phyloP scores from a whole-genome alignment of 2,329 filamentous ascomycete genomes.

The Penicillium sclerotiorum region DNA sequence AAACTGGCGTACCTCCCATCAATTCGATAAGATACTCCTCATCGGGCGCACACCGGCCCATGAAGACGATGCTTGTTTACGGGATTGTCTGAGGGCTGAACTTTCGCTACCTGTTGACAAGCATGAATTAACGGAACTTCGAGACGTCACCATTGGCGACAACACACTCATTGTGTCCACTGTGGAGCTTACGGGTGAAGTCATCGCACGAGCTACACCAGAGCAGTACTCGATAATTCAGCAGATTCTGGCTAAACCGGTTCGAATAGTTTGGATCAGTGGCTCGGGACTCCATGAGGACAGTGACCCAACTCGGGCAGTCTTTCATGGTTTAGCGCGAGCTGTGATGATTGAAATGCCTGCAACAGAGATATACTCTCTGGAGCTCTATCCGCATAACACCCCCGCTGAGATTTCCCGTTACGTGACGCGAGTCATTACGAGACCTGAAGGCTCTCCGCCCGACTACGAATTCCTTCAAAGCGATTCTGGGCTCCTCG shows the following conservation, averaged over 20 bases:
- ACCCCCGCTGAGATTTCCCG: not conserved
- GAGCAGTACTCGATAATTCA: not conserved
- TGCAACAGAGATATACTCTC: not conserved
- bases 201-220: not conserved
- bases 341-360: not conserved
- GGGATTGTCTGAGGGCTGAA: not conserved
- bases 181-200: not conserved
- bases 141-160: not conserved
- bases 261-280: not conserved
- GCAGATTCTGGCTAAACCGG: not conserved
- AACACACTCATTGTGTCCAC: not conserved
- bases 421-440: not conserved
- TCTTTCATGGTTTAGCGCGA: not conserved
- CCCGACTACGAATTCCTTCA: not conserved
- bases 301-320: not conserved
- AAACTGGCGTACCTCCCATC: not conserved
- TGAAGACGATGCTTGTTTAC: not conserved
- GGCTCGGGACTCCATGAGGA: not conserved
- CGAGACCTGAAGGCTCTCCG: not conserved
- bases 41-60: not conserved
- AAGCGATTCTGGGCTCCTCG: not conserved
- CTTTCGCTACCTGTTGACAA: not conserved
- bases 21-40: not conserved
- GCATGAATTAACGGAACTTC: not conserved
- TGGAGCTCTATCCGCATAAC: not conserved